Base-by-base conservation (phyloP, 2,329 filamentous ascomycete genomes). In the Penicillium italicum region DNA sequence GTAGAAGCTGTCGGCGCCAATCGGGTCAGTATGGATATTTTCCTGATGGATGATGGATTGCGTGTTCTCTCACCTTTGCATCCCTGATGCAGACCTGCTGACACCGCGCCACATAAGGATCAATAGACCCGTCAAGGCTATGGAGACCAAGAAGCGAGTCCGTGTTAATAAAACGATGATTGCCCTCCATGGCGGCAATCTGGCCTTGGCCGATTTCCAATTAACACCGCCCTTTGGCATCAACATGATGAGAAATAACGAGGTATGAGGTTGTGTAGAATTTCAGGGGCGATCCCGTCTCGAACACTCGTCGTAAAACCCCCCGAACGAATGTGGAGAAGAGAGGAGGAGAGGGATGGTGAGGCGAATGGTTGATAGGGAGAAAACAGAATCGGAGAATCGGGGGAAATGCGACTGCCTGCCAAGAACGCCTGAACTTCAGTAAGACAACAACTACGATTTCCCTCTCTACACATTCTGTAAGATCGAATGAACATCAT, bases 21-120 rank as follows among this genome's bases (percentile, higher is more conserved):
- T 41, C 44, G 41, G 10, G 44, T 55, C 40, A 55, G 47, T 44
- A 51, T 26, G 16, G 5, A 7, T 7, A 11, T 12, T 12, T 10
- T 9, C 14, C 14, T 16, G 26, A 28, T 28, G 9, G 14, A 18
- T n/a, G n/a, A 14, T 12, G 33, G 46, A 22, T 50, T 18, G 47
- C 8, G 5, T 3, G 22, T 31, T 10, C 14, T 60, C 82, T 67
- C 81, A 97, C 93, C 86, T 95, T 80, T 96, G 91, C 85, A 96
- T 90, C 71, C 96, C 90, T 42, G 86, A 85, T 36, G 91, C 89
- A 10, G 90, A 90, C 57, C 83, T 85, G 69, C 87, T 85, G 66
- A 97, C 85, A 61, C 90, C 89, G 72, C 90, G 88, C 90, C 91
- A 97, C 85, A 96, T 74, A 76, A 97, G 80, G 73, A 96, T 72